A percentile compares a stretch with the other conserved stretches of the same genome.
These are phyloP conservation scores for Cornus florida DNA, from an alignment of 148 eudicot genomes.

Conservation along the genomic window DNA sequence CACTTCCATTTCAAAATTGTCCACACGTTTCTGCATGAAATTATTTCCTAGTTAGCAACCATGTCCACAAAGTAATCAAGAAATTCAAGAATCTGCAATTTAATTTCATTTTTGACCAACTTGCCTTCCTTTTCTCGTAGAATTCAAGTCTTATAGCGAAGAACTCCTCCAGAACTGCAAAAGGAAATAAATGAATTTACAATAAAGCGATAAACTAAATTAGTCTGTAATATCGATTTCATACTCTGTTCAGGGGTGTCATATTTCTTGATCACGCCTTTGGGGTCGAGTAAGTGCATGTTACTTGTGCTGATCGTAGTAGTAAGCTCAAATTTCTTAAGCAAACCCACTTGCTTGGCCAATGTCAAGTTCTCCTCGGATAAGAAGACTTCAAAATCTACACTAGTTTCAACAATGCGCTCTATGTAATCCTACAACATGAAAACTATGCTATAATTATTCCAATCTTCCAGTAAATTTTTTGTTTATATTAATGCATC, in stretches of 20 bases:
- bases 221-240: slow-evolving; percentile 6
- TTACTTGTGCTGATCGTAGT: too few relatives aligned
- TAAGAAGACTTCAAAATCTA: too few relatives aligned
- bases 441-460: background rate
- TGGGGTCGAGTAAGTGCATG: too few relatives aligned
- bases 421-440: slow-evolving; percentile 8
- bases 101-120: slow-evolving; percentile 9
- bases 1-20: slow-evolving; percentile 56
- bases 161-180: slow-evolving; percentile 84
- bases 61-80: background rate
- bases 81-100: background rate
- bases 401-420: too few relatives aligned
- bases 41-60: background rate
- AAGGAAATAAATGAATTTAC: background rate
- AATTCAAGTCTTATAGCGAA: slow-evolving; percentile 56
- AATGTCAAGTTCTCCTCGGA: too few relatives aligned
- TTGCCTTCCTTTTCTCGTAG: slow-evolving; percentile 13
- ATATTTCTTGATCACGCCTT: slow-evolving; percentile 7
- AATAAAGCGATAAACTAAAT: background rate
- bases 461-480: background rate
- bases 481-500: too few relatives aligned
- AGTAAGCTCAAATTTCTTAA: too few relatives aligned
- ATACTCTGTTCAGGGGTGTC: slow-evolving; percentile 86
- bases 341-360: too few relatives aligned
- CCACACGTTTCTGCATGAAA: slow-evolving; percentile 50